Evolutionary conservation across 2,329 filamentous ascomycete species (phyloP).

Genomic region (Epichloe uncinata): DNA sequence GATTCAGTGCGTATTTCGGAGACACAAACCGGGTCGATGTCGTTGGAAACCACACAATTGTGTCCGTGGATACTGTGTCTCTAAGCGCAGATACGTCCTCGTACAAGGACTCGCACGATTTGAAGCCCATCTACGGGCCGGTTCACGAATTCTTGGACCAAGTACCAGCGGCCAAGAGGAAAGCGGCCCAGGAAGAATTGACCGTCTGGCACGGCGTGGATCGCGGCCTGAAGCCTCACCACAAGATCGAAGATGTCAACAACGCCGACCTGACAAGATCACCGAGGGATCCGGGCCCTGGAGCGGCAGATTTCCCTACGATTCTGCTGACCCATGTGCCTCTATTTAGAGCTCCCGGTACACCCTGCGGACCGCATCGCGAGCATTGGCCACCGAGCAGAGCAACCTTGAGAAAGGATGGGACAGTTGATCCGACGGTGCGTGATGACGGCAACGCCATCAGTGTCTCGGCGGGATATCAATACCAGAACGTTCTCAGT

Average conservation of each 20-base stretch:
- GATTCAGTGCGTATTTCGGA: conserved; percentile 83
- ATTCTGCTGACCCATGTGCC: conserved; percentile 87
- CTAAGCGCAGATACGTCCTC: conserved; percentile 56
- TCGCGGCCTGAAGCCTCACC: conserved; percentile 40
- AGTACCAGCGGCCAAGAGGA: conserved; percentile 51
- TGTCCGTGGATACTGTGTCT: conserved; percentile 81
- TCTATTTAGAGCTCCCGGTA: conserved; percentile 67
- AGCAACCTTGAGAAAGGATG: conserved; percentile 41
- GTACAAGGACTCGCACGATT: conserved; percentile 36
- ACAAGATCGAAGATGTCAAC: conserved; percentile 46
- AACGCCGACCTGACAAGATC: conserved; percentile 23
- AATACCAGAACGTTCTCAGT: conserved; percentile 90
- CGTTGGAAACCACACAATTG: conserved; percentile 88
- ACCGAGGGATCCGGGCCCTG: conserved; percentile 27
- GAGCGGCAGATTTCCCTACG: conserved; percentile 58
- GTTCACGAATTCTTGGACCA: conserved; percentile 61
- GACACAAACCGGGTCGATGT: conserved; percentile 84
- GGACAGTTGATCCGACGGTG: neutral
- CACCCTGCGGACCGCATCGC: conserved; percentile 74
- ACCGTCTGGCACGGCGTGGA: conserved; percentile 47
- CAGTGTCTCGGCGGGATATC: conserved; percentile 65
- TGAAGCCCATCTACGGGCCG: conserved; percentile 58
- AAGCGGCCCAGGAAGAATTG: conserved; percentile 56
- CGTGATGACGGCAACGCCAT: conserved; percentile 57
- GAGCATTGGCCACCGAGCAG: conserved; percentile 68